Evolutionary conservation across 164 flowering plant species (phyloP).

Genomic region (Berberis vulgaris): DNA sequence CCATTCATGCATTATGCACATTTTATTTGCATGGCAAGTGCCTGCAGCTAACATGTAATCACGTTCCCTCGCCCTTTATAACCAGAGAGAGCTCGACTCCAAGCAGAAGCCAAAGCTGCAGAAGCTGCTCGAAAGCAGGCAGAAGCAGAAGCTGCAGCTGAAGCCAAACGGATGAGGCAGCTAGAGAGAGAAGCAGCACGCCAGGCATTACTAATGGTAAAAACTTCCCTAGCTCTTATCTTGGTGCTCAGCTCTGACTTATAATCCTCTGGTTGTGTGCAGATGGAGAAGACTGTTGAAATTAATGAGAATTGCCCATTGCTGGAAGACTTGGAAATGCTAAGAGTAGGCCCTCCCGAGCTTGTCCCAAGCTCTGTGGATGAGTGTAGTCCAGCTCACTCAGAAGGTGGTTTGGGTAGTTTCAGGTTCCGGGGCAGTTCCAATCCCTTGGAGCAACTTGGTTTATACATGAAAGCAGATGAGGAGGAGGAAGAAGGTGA

Average conservation of each 20-base stretch:
- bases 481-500: constrained; percentile 75
- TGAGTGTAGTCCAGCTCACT: constrained; percentile 62
- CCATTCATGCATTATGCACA: no score
- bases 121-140: constrained; percentile 71
- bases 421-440: constrained; percentile 47
- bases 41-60: no score
- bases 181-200: constrained; percentile 91
- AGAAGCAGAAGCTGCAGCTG: constrained; percentile 45
- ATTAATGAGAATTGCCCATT: constrained; percentile 70
- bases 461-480: constrained; percentile 73
- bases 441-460: constrained; percentile 88
- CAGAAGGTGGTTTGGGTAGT: constrained; percentile 55
- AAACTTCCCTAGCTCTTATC: neutral
- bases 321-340: constrained; percentile 77
- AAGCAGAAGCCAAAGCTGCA: constrained; percentile 88
- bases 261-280: constrained; percentile 7
- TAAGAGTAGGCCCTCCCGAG: constrained; percentile 47
- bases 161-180: constrained; percentile 65
- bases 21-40: no score
- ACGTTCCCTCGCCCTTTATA: neutral
- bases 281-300: constrained; percentile 95
- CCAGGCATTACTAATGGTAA: constrained; percentile 68
- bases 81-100: constrained; percentile 75
- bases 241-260: neutral
- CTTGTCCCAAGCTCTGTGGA: constrained; percentile 58